Evolutionary conservation across 306 rosid genomes (phyloP).

Genomic region (Cotoneaster glaucophyllus): DNA sequence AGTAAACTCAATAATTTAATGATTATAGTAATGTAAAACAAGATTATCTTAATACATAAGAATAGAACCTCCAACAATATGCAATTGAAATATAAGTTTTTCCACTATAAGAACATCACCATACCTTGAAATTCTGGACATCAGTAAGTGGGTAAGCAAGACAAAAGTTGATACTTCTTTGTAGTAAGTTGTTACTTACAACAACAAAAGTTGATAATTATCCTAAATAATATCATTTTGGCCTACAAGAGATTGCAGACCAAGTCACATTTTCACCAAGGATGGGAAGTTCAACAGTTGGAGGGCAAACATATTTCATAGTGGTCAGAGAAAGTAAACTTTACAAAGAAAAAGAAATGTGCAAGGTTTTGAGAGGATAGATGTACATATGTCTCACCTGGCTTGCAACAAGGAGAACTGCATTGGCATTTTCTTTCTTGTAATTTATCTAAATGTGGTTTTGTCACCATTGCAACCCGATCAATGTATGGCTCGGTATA

Average conservation of each 20-base stretch:
- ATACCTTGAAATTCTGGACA: slow-evolving; percentile 60
- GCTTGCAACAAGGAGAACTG: no score
- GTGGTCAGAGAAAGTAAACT: slow-evolving; percentile 14
- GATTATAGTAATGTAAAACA: background rate
- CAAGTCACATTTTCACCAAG: no score
- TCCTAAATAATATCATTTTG: no score
- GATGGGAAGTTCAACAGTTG: slow-evolving; percentile 1
- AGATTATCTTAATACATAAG: slow-evolving; percentile 14
- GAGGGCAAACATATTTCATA: slow-evolving; percentile 78
- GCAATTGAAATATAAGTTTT: slow-evolving; percentile 4
- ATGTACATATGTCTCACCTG: no score
- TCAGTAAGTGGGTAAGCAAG: slow-evolving; percentile 82
- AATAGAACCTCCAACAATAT: background rate
- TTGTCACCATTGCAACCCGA: slow-evolving; percentile 13
- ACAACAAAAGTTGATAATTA: slow-evolving; percentile 43
- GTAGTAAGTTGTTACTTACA: no score
- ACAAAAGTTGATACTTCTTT: background rate
- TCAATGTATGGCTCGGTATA: slow-evolving; percentile 14
- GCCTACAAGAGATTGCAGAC: no score
- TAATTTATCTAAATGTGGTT: slow-evolving; percentile 15
- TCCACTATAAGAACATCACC: slow-evolving; percentile 10
- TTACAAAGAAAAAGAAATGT: no score
- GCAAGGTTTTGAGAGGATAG: slow-evolving; percentile 49
- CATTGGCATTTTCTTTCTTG: no score
- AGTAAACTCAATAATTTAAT: background rate